Conservation (phyloP, 768 basidiomycete species). For the Clavulina sp. region DNA sequence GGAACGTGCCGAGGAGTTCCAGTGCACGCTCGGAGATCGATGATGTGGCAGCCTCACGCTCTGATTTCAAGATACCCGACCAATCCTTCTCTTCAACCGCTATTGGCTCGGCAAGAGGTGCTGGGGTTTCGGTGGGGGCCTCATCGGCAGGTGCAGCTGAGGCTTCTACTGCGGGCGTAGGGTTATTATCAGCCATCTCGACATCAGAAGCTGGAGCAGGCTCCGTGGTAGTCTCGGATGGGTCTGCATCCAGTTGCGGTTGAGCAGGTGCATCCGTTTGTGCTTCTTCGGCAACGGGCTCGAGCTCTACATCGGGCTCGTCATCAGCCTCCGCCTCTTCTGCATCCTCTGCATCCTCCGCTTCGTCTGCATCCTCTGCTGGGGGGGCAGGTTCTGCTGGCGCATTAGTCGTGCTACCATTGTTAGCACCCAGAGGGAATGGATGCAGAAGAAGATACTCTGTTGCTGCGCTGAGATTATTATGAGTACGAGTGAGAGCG, state of each 20-base stretch:
- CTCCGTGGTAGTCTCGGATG: too few species aligned
- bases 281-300: not conserved
- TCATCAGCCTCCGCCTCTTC: constrained; percentile 4
- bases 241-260: too few species aligned
- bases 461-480: constrained; percentile 78
- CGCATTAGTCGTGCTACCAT: constrained; percentile 10
- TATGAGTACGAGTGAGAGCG: constrained; percentile 67
- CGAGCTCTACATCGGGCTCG: constrained; percentile 1
- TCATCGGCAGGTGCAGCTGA: not conserved
- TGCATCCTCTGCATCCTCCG: not conserved
- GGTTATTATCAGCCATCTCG: not conserved
- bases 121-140: constrained; percentile 5
- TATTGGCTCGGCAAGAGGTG: constrained; percentile 3
- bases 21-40: constrained; percentile 54
- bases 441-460: constrained; percentile 75
- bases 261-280: not conserved
- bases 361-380: constrained; percentile 33
- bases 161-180: not conserved
- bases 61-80: constrained; percentile 44
- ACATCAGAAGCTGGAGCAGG: not conserved
- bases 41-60: constrained; percentile 46
- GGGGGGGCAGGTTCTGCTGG: constrained; percentile 23
- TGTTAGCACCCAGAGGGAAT: constrained; percentile 32
- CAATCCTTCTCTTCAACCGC: constrained; percentile 23
- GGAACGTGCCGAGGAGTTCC: constrained; percentile 67